Evolutionary conservation across 148 eudicot species (phyloP).

Genomic region (Dianthus caryophyllus): DNA sequence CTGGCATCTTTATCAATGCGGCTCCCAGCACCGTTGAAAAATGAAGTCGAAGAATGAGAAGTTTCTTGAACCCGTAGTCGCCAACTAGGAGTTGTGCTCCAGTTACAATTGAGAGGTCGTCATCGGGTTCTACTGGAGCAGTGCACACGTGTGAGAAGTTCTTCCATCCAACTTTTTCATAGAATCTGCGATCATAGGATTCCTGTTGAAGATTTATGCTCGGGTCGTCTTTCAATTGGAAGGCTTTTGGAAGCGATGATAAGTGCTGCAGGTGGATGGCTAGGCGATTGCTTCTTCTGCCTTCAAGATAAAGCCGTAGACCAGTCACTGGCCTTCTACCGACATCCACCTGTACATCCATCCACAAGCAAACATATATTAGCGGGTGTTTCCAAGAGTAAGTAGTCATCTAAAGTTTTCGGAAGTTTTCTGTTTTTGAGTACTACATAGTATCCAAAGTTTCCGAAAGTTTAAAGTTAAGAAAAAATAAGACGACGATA

Average conservation of each 20-base stretch:
- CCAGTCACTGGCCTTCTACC: conserved; percentile 98
- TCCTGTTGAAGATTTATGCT: conserved; percentile 50
- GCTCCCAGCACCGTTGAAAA: conserved; percentile 80
- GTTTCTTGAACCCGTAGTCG: conserved; percentile 73
- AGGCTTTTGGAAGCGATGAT: conserved; percentile 81
- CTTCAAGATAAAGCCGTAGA: conserved; percentile 85
- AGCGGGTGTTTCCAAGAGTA: neutral
- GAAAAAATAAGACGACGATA: no score
- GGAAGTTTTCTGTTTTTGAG: no score
- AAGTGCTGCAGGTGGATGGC: conserved; percentile 96
- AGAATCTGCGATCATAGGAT: conserved; percentile 59
- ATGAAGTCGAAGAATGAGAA: conserved; percentile 74
- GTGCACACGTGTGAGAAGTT: conserved; percentile 97
- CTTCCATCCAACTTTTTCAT: conserved; percentile 96
- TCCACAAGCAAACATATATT: conserved; percentile 2
- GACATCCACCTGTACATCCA: conserved; percentile 70
- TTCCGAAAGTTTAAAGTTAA: no score
- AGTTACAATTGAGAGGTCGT: conserved; percentile 87
- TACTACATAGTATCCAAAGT: no score
- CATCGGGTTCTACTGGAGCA: conserved; percentile 91
- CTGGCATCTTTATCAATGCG: conserved; percentile 58
- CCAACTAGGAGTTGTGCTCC: conserved; percentile 89
- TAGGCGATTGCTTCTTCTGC: conserved; percentile 83
- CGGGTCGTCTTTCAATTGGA: conserved; percentile 81
- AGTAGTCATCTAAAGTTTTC: no score